Conservation (phyloP, 352 stramenopile species). For the Peronospora destructor region DNA sequence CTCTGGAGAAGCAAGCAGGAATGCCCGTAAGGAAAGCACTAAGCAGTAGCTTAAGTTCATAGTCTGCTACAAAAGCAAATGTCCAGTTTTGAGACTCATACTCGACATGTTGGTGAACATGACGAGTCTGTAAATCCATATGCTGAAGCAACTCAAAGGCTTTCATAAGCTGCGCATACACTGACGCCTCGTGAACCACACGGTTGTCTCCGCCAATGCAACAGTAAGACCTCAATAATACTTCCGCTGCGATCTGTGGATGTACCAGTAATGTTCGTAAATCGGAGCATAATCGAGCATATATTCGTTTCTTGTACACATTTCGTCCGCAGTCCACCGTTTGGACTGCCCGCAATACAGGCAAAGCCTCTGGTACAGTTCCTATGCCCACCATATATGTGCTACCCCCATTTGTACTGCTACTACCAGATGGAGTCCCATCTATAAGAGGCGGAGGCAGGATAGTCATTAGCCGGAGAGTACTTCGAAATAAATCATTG, state of each 20-base stretch:
- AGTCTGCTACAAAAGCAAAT: constrained; percentile 76
- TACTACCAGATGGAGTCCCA: constrained; percentile 5
- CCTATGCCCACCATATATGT: constrained; percentile 20
- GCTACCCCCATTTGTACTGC: constrained; percentile 13
- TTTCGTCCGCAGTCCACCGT: constrained; percentile 58
- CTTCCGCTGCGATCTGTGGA: constrained; percentile 46
- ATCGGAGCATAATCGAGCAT: constrained; percentile 74
- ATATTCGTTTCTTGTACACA: constrained; percentile 75
- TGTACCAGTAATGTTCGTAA: constrained; percentile 71
- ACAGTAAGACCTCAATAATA: constrained; percentile 53
- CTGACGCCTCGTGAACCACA: constrained; percentile 28
- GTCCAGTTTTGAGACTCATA: constrained; percentile 83
- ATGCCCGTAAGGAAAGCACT: constrained; percentile 56
- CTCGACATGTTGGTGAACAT: constrained; percentile 66
- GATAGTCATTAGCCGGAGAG: constrained; percentile 52
- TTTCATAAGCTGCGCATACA: constrained; percentile 54
- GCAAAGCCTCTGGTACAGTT: constrained; percentile 16
- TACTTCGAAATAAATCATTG: constrained; percentile 52
- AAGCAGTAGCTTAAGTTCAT: constrained; percentile 75
- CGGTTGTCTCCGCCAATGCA: constrained; percentile 25
- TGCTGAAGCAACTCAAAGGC: constrained; percentile 61
- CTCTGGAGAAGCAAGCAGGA: constrained; percentile 40
- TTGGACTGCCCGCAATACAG: constrained; percentile 36
- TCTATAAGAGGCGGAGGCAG: constrained; percentile 21
- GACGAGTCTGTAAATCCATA: constrained; percentile 74